Conservation (phyloP, 352 stramenopile genomes). For the Phytophthora kernoviae region DNA sequence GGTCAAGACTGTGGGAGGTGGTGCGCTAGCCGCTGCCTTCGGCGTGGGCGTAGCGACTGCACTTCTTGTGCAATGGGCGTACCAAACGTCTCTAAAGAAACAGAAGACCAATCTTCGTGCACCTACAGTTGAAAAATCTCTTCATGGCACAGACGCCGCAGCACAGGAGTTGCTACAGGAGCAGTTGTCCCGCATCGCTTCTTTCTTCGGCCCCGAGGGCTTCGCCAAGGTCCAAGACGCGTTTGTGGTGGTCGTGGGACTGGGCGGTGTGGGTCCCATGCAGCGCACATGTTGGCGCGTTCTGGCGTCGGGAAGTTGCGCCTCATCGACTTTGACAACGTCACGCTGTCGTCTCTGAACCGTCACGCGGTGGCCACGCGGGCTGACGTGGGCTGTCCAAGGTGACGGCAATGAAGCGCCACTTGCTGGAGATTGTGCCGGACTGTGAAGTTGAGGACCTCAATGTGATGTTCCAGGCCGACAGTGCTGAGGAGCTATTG, state of each 20-base stretch:
- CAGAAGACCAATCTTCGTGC: not conserved
- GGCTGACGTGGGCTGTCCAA: constrained; percentile 96
- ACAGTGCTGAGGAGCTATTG: constrained; percentile 81
- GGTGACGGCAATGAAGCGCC: constrained; percentile 84
- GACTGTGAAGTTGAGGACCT: constrained; percentile 89
- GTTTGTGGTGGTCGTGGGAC: constrained; percentile 95
- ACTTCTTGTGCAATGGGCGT: constrained; percentile 49
- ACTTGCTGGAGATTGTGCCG: constrained; percentile 73
- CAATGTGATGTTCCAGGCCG: constrained; percentile 91
- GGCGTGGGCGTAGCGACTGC: constrained; percentile 53
- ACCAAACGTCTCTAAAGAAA: constrained; percentile 40
- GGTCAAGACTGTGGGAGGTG: constrained; percentile 47
- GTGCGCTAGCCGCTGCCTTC: constrained; percentile 57
- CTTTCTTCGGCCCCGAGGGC: constrained; percentile 95
- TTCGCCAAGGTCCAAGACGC: constrained; percentile 89
- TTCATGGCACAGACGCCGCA: constrained; percentile 39
- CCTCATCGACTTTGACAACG: constrained; percentile 99
- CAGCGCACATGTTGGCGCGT: constrained; percentile 97
- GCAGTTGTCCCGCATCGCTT: constrained; percentile 92
- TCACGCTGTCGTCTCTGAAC: constrained; percentile 99
- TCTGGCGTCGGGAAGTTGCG: constrained; percentile 94
- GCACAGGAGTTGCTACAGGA: constrained; percentile 68
- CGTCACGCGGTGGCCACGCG: constrained; percentile 97
- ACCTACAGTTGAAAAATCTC: not conserved
- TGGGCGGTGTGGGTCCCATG: constrained; percentile 98